These are phyloP conservation scores for Metarhizium humberi DNA, from an alignment of 2,329 filamentous ascomycete genomes.

Conservation along the genomic window DNA sequence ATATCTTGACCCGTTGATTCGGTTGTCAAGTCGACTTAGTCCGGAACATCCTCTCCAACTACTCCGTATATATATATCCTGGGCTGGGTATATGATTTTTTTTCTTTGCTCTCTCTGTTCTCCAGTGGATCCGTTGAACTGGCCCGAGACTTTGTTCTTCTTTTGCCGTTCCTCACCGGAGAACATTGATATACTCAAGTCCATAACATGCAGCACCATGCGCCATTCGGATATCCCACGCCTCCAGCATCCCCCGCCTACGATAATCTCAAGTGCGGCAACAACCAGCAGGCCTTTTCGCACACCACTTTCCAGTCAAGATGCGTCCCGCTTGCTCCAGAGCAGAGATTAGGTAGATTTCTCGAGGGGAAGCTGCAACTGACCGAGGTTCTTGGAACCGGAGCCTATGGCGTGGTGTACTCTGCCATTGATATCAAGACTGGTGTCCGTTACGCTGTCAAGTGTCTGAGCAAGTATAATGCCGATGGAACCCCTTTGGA, in stretches of 20 bases:
- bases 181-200: conserved; percentile 11
- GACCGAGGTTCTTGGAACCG: conserved; percentile 77
- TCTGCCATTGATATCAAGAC: conserved; percentile 76
- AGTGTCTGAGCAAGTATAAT: conserved; percentile 90
- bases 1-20: conserved; percentile 40
- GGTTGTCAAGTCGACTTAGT: conserved; percentile 27
- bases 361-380: conserved; percentile 78
- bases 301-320: conserved; percentile 32
- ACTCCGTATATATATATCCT: not conserved
- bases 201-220: conserved; percentile 51
- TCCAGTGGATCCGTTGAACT: not conserved
- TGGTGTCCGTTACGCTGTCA: conserved; percentile 81
- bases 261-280: conserved; percentile 35
- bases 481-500: conserved; percentile 62
- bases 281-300: conserved; percentile 25
- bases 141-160: conserved; percentile 9
- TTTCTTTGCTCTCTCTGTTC: not conserved
- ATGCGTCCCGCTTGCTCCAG: conserved; percentile 55
- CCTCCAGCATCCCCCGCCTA: conserved; percentile 48
- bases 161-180: conserved; percentile 11
- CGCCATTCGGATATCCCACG: conserved; percentile 46
- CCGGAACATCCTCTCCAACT: not conserved
- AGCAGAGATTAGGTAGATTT: conserved; percentile 78
- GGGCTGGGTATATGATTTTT: not conserved
- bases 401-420: conserved; percentile 96